Evolutionary conservation across 1,284 basidiomycete genomes (phyloP).

Genomic region (Jaminaea rosea): DNA sequence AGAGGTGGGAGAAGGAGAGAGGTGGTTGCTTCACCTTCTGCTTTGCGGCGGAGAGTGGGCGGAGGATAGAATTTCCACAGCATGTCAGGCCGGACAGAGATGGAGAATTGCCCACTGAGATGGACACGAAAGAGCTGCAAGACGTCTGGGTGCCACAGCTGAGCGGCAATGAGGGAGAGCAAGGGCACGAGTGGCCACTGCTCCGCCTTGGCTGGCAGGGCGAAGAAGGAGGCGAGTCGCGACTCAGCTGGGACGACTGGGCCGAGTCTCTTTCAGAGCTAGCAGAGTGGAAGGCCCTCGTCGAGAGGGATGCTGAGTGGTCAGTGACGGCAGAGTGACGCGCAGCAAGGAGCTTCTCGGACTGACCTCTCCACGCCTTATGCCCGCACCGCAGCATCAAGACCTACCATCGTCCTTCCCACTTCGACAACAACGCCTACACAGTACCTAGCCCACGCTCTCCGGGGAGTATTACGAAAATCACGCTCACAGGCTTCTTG

Average conservation of each 20-base stretch:
- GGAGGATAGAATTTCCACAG: neutral
- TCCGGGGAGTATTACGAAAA: neutral
- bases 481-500: neutral
- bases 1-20: neutral
- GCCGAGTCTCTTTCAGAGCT: neutral
- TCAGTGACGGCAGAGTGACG: neutral
- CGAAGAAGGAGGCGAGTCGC: too few relatives aligned
- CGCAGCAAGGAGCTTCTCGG: neutral
- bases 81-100: neutral
- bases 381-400: neutral
- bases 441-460: neutral
- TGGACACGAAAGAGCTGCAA: neutral
- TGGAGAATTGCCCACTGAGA: neutral
- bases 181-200: neutral
- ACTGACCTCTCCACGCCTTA: neutral
- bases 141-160: neutral
- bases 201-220: neutral
- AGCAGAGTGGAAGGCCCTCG: neutral
- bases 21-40: neutral
- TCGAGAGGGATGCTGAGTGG: neutral
- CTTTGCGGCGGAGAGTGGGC: neutral
- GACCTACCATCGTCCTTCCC: neutral
- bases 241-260: neutral
- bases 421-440: neutral
- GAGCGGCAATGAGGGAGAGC: neutral